Evolutionary conservation across 75 land plant genomes (phyloP), one percentile per base, ranked within the genome.

Genomic region (Sequoiadendron giganteum): DNA sequence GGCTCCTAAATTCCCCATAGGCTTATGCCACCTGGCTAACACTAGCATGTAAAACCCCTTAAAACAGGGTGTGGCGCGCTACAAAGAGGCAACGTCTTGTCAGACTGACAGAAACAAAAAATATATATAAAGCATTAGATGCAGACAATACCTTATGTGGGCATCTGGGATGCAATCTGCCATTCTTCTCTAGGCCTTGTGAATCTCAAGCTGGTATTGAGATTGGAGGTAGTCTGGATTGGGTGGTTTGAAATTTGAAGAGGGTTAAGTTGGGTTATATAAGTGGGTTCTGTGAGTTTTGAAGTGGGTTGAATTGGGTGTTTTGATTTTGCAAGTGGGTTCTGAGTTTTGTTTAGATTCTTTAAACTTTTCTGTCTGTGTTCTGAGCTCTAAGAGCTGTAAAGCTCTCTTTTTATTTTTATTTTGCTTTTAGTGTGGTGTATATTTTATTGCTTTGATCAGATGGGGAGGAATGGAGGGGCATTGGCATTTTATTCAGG

Each of bases 61-160:
- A 82, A 36, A 80, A 18, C 28, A 9, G 0, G n/a, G 84, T 28
- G 52, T 82, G 84, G 84, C 84, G 84, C 84, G 84, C 84, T 82
- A 15, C 48, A 25, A 13, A 82, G 84, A 5, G 30, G 42, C 32
- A 39, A 49, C 3, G 19, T 40, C 82, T 40, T 79, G 28, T 40
- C 82, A 39, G 28, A 40, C 84, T 45, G n/a, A 45, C 84, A 43
- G n/a, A 80, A 21, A 40, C 48, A 80, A 21, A 80, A 40, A 80
- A 11, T 80, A 80, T 82, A 75, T 75, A 82, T 82, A 82, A 82
- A 82, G n/a, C 84, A 43, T 25, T 10, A 82, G 47, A 45, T 10
- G 84, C 52, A 82, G 52, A 82, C 84, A 82, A 43, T 45, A 5
- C 32, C 1, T 45, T n/a, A 15, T 28, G 15, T 45, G 48, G 30